phyloP scores from a whole-genome alignment of 2,329 filamentous ascomycete genomes.

The Cercospora sp. region DNA sequence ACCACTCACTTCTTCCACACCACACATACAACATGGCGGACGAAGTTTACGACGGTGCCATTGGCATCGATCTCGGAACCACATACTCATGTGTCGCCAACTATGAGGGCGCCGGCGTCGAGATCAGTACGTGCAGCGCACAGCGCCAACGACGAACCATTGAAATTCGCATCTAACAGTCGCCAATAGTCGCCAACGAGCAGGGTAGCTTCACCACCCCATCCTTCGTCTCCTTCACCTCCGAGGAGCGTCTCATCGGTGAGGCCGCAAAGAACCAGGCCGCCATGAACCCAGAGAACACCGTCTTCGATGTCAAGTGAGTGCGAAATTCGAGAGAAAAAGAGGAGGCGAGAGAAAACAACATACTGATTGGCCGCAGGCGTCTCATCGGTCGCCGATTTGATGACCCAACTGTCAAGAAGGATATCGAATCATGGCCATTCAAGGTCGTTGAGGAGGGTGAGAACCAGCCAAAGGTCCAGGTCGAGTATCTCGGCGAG shows the following conservation, averaged over 20 bases:
- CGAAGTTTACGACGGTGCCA: conserved; percentile 99
- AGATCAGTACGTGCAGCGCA: conserved; percentile 68
- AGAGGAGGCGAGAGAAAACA: conserved; percentile 10
- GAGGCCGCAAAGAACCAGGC: conserved; percentile 99
- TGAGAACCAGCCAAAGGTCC: conserved; percentile 81
- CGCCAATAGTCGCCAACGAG: conserved; percentile 77
- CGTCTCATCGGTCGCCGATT: conserved; percentile 96
- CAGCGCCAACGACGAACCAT: not conserved
- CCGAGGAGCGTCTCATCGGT: conserved; percentile 98
- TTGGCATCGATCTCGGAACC: conserved; percentile 99
- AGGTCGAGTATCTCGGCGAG: conserved; percentile 95
- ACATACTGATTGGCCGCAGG: conserved; percentile 55
- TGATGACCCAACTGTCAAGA: conserved; percentile 95
- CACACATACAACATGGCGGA: conserved; percentile 72
- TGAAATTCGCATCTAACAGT: conserved; percentile 18
- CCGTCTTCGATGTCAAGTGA: conserved; percentile 93
- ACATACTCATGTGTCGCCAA: conserved; percentile 99
- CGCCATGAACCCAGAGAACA: conserved; percentile 98
- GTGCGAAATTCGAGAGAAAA: conserved; percentile 17
- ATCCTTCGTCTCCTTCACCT: conserved; percentile 98
- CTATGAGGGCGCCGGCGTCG: conserved; percentile 99
- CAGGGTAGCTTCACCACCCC: conserved; percentile 99
- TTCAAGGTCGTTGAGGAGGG: conserved; percentile 92
- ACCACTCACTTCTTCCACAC: conserved; percentile 15
- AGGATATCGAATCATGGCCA: conserved; percentile 97